Evolutionary conservation across 2,329 filamentous ascomycete species (phyloP).

Genomic region (Sporothrix mexicana): DNA sequence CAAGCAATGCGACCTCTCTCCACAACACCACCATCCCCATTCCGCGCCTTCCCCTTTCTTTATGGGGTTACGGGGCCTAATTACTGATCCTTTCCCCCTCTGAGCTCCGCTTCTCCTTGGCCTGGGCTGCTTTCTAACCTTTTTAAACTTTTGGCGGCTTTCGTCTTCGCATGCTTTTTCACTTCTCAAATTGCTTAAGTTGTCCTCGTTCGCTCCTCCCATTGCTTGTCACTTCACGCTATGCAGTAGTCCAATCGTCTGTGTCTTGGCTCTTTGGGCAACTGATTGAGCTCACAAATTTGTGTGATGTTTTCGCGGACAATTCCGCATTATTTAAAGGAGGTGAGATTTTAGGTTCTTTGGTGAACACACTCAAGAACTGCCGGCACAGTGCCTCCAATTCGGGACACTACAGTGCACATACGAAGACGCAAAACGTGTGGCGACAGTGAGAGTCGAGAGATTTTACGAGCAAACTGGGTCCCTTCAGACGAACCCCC

Average conservation of each 20-base stretch:
- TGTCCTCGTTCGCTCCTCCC: too few relatives aligned
- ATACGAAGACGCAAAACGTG: not conserved
- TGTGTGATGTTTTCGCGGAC: too few relatives aligned
- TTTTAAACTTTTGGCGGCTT: too few relatives aligned
- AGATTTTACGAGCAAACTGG: not conserved
- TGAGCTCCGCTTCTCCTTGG: not conserved
- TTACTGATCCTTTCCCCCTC: not conserved
- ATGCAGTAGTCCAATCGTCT: too few relatives aligned
- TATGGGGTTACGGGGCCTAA: too few relatives aligned
- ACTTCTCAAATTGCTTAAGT: too few relatives aligned
- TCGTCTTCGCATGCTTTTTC: not conserved
- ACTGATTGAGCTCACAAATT: too few relatives aligned
- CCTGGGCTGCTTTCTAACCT: not conserved
- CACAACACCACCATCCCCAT: not conserved
- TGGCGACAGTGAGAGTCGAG: not conserved
- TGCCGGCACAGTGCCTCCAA: not conserved
- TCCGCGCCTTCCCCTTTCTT: too few relatives aligned
- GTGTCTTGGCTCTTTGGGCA: too few relatives aligned
- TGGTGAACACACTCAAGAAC: not conserved
- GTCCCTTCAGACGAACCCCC: not conserved
- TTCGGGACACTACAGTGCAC: not conserved
- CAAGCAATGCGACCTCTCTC: conserved; percentile 16
- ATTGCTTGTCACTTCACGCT: too few relatives aligned
- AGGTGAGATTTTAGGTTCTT: too few relatives aligned
- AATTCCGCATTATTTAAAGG: too few relatives aligned